Evolutionary conservation across 2,329 filamentous ascomycete species (phyloP).

Genomic region (Botrytis squamosa): DNA sequence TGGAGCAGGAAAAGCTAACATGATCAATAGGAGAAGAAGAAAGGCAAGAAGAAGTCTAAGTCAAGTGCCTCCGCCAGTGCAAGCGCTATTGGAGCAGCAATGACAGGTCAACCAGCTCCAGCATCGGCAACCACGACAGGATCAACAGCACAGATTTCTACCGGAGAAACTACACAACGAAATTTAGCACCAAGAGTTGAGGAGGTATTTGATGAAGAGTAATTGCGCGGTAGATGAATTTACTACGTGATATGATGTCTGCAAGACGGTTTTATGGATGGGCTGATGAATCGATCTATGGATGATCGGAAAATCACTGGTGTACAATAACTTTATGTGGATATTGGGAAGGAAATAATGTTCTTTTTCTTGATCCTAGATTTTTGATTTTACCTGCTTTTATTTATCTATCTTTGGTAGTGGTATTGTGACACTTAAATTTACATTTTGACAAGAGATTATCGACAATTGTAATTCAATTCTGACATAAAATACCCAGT

Average conservation of each 20-base stretch:
- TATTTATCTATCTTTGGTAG: background rate
- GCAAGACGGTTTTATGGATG: background rate
- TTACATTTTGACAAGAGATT: background rate
- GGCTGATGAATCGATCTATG: background rate
- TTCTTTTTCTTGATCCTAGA: background rate
- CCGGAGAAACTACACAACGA: constrained; percentile 41
- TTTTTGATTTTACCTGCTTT: background rate
- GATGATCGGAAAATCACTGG: background rate
- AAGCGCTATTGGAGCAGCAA: constrained; percentile 34
- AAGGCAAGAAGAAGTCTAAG: constrained; percentile 41
- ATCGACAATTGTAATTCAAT: background rate
- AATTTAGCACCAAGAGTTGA: constrained; percentile 46
- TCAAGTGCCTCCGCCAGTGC: constrained; percentile 36
- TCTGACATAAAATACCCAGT: background rate
- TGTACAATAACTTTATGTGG: background rate
- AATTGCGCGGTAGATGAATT: constrained; percentile 14
- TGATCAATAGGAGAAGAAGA: constrained; percentile 39
- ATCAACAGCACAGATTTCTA: constrained; percentile 40
- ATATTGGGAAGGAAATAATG: background rate
- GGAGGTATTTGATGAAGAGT: constrained; percentile 43
- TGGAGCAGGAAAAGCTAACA: background rate
- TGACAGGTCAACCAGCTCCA: constrained; percentile 40
- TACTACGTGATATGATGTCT: background rate
- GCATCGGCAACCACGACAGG: constrained; percentile 40
- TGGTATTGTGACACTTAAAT: background rate